A percentile compares a stretch with the other conserved stretches of the same genome.
Conservation (phyloP, 352 stramenopile species). For the Pythium chondricola region DNA sequence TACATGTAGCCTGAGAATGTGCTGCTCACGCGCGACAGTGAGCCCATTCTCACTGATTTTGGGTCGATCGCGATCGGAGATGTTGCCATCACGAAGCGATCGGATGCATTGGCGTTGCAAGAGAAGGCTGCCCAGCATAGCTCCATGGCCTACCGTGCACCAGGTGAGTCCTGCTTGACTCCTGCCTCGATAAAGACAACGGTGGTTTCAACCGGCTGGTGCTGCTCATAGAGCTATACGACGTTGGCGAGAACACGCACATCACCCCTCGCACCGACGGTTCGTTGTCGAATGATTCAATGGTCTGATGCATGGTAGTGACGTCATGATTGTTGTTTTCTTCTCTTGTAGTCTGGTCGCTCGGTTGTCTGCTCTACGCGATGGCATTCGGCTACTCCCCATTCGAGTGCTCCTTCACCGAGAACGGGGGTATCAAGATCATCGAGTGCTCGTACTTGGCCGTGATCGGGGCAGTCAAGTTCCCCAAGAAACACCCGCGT, state of each 20-base stretch:
- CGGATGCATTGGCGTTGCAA: constrained; percentile 78
- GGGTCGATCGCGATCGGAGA: constrained; percentile 65
- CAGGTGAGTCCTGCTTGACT: constrained; percentile 30
- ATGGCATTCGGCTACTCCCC: constrained; percentile 88
- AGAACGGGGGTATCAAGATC: constrained; percentile 54
- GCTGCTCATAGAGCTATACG: constrained; percentile 69
- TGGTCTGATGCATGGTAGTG: background rate
- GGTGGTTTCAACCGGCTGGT: background rate
- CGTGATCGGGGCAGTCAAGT: constrained; percentile 81
- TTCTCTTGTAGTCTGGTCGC: constrained; percentile 64
- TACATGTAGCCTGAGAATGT: constrained; percentile 79
- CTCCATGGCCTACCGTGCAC: constrained; percentile 84
- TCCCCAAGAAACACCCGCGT: constrained; percentile 52
- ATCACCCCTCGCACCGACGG: constrained; percentile 76
- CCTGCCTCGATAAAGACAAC: background rate
- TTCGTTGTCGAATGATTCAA: constrained; percentile 7
- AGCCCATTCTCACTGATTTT: constrained; percentile 87
- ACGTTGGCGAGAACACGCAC: constrained; percentile 61
- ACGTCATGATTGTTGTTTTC: background rate
- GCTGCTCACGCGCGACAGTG: constrained; percentile 66
- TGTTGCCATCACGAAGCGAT: constrained; percentile 54
- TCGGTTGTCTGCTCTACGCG: constrained; percentile 85
- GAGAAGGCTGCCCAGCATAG: constrained; percentile 78
- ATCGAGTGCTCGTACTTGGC: constrained; percentile 84
- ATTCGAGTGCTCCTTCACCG: constrained; percentile 83